A percentile compares a stretch with the other conserved stretches of the same genome.
Evolutionary conservation across 1,139 yeast genomes (phyloP).

Genomic region (Entelexis sorbosivorans): DNA sequence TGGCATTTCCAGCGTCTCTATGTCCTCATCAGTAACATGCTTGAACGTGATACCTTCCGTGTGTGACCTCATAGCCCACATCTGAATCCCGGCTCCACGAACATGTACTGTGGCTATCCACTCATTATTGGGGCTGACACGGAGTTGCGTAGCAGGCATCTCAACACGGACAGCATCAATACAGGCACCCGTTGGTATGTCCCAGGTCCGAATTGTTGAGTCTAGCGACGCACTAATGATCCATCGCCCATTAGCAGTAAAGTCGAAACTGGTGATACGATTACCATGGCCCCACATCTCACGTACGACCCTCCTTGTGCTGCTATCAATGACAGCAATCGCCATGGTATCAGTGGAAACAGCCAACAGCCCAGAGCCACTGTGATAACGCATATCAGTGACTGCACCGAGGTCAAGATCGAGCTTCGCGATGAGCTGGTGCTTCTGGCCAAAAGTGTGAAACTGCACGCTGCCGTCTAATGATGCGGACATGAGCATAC

Average conservation of each 20-base stretch:
- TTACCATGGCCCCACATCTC: conserved; percentile 83
- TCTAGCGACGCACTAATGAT: conserved; percentile 75
- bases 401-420: conserved; percentile 55
- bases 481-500: conserved; percentile 76
- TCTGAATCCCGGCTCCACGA: conserved; percentile 72
- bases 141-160: conserved; percentile 66
- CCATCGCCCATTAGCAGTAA: conserved; percentile 96
- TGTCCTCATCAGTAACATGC: conserved; percentile 46
- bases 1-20: conserved; percentile 50
- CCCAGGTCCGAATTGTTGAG: conserved; percentile 91
- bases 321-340: conserved; percentile 69
- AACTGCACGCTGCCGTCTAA: conserved; percentile 84
- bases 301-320: conserved; percentile 74
- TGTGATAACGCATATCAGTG: conserved; percentile 64
- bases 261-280: conserved; percentile 78
- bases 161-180: conserved; percentile 81
- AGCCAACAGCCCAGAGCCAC: conserved; percentile 75
- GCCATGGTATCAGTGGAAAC: conserved; percentile 79
- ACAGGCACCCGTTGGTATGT: conserved; percentile 92
- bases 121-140: conserved; percentile 82
- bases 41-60: conserved; percentile 59
- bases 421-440: conserved; percentile 33
- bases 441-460: conserved; percentile 64
- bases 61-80: conserved; percentile 90
- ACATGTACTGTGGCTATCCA: conserved; percentile 90